Evolutionary conservation across 1,284 basidiomycete species (phyloP).

Genomic region (Filobasidium uniguttulatum): DNA sequence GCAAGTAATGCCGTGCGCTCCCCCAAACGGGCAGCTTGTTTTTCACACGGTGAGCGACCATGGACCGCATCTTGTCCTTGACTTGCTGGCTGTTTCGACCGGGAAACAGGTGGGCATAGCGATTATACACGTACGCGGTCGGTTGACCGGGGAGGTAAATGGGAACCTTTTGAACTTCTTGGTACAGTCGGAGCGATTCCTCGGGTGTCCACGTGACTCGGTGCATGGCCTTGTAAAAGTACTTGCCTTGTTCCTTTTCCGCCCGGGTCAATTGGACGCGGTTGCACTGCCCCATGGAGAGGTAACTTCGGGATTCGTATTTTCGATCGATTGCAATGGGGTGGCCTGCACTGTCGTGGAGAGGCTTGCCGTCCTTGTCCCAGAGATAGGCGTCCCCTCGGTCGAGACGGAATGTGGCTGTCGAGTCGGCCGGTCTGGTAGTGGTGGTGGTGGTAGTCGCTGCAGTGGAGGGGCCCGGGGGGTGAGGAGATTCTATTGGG

Average conservation of each 20-base stretch:
- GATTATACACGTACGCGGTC: background rate
- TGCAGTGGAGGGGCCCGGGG: no score
- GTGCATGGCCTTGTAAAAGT: background rate
- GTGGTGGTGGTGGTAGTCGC: no score
- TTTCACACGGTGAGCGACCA: conserved; percentile 4
- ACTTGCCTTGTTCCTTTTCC: background rate
- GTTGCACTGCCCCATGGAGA: background rate
- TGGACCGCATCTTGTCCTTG: conserved; percentile 11
- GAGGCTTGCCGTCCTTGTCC: conserved; percentile 8
- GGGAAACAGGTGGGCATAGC: background rate
- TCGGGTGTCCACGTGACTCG: conserved; percentile 1
- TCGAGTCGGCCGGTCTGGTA: background rate
- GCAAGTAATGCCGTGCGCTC: conserved; percentile 9
- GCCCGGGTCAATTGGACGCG: background rate
- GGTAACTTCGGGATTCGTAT: background rate
- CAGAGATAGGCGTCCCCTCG: background rate
- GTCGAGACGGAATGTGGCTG: background rate
- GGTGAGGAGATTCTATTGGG: background rate
- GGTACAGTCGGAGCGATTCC: conserved; percentile 11
- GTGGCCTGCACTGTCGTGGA: conserved; percentile 4
- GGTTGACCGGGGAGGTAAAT: background rate
- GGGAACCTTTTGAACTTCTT: conserved; percentile 14
- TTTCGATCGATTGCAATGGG: conserved; percentile 4
- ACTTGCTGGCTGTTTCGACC: conserved; percentile 1
- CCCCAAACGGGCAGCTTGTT: conserved; percentile 3